Evolutionary conservation across 2,329 filamentous ascomycete genomes (phyloP), one percentile per base, ranked within the genome.

Genomic region (Colletotrichum somersetense): DNA sequence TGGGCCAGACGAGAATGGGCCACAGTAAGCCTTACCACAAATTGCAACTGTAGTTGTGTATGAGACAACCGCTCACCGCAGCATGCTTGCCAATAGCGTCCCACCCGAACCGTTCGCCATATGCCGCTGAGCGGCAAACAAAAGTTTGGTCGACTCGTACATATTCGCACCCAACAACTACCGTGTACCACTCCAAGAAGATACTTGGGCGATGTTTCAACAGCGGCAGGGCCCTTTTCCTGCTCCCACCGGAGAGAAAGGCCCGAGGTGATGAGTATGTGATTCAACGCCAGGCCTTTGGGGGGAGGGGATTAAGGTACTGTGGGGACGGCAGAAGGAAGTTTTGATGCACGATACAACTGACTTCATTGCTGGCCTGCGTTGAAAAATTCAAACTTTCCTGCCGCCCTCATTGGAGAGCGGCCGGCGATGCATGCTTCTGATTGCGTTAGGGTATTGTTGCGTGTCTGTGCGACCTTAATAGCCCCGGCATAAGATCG

Each of bases 11-110:
- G 30, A n/a, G 52, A 3, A 46, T 48, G 50, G 57, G 63, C 42
- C 46, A 26, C 40, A 62, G 56, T 23, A 35, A 42, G 56, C 30
- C 63, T 50, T 62, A 48, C 48, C 63, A 50, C 26, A 20, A 33
- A 62, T 62, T 62, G 63, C 42, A 35, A 67, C 67, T 33, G 26
- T 30, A 30, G 30, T 30, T 0, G 30, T 30, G 57, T 58, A 52
- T 67, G 48, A 57, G 48, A 71, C 63, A 67, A 66, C 23, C 63
- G 33, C 63, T 38, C 23, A 11, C 30, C 64, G 40, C 63, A 48
- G 62, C 59, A 66, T 70, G 67, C 48, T 66, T 67, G 62, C 56
- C 48, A 56, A 66, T 62, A 35, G 33, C 30, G 40, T 48, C 30
- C 38, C 33, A 20, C 26, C 26, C 38, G 62, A 38, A 55, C 23